Evolutionary conservation across 2,329 filamentous ascomycete genomes (phyloP).

Genomic region (Clarireedia homoeocarpa): DNA sequence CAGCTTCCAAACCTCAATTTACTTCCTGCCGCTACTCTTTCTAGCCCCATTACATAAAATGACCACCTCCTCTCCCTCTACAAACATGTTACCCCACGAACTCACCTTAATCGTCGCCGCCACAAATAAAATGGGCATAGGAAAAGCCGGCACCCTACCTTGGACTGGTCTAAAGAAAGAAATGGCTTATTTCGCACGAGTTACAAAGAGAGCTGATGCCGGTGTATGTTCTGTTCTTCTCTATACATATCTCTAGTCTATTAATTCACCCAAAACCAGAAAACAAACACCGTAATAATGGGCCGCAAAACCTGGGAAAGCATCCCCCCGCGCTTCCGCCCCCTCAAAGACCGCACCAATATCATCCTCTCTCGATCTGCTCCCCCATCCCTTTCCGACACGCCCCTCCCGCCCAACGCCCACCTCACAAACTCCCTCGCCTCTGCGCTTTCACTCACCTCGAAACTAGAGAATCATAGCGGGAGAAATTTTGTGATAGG

Average conservation of each 20-base stretch:
- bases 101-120: slow-evolving; percentile 92
- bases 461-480: not conserved
- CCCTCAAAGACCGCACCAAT: slow-evolving; percentile 72
- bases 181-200: slow-evolving; percentile 90
- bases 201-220: slow-evolving; percentile 57
- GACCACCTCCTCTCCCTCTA: not conserved
- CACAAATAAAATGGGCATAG: slow-evolving; percentile 84
- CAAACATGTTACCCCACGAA: slow-evolving; percentile 33
- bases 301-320: slow-evolving; percentile 95
- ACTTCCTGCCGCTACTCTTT: not conserved
- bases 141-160: slow-evolving; percentile 67
- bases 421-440: too few relatives aligned
- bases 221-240: slow-evolving; percentile 16
- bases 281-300: slow-evolving; percentile 79
- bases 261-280: slow-evolving; percentile 8
- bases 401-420: too few relatives aligned
- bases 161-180: slow-evolving; percentile 86
- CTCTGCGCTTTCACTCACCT: not conserved
- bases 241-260: too few relatives aligned
- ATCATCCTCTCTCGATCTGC: slow-evolving; percentile 60
- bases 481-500: slow-evolving; percentile 69
- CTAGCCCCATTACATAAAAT: not conserved
- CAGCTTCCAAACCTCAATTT: not conserved
- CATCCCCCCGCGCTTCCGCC: slow-evolving; percentile 71
- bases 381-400: not conserved